Evolutionary conservation across 495 filamentous ascomycete genomes (phyloP).

Genomic region (Extremus antarcticus): DNA sequence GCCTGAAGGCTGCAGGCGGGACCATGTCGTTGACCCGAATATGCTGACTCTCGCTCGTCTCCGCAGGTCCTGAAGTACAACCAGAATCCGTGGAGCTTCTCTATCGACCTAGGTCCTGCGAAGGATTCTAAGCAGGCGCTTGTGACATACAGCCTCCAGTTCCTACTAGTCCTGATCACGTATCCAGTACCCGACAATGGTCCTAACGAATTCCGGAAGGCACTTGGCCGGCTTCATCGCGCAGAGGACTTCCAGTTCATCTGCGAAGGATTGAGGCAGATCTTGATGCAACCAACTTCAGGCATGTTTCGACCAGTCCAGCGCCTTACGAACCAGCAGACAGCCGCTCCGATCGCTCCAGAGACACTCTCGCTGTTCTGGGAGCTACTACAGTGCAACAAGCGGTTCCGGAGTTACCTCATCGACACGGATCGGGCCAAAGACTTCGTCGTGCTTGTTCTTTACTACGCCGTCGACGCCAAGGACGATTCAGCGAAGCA

Average conservation of each 20-base stretch:
- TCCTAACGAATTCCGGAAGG: slow-evolving; percentile 81
- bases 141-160: slow-evolving; percentile 82
- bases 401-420: slow-evolving; percentile 91
- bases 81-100: slow-evolving; percentile 85
- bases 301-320: slow-evolving; percentile 40
- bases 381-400: slow-evolving; percentile 96
- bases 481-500: slow-evolving; percentile 78
- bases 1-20: slow-evolving; percentile 13
- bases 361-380: slow-evolving; percentile 98
- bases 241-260: slow-evolving; percentile 97
- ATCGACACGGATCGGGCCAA: slow-evolving; percentile 89
- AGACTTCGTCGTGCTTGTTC: slow-evolving; percentile 80
- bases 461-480: slow-evolving; percentile 88
- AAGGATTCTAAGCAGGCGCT: slow-evolving; percentile 87
- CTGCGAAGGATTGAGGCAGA: slow-evolving; percentile 87
- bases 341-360: slow-evolving; percentile 37
- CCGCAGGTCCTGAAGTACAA: slow-evolving; percentile 87
- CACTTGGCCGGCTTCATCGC: slow-evolving; percentile 79
- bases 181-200: slow-evolving; percentile 83
- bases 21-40: not conserved
- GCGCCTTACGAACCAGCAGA: not conserved
- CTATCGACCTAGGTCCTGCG: slow-evolving; percentile 59
- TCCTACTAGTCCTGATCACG: slow-evolving; percentile 75
- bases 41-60: not conserved
- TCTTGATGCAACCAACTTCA: slow-evolving; percentile 89